These are phyloP conservation scores for Citrus medica DNA, from an alignment of 345 rosid genomes.

Conservation along the genomic window DNA sequence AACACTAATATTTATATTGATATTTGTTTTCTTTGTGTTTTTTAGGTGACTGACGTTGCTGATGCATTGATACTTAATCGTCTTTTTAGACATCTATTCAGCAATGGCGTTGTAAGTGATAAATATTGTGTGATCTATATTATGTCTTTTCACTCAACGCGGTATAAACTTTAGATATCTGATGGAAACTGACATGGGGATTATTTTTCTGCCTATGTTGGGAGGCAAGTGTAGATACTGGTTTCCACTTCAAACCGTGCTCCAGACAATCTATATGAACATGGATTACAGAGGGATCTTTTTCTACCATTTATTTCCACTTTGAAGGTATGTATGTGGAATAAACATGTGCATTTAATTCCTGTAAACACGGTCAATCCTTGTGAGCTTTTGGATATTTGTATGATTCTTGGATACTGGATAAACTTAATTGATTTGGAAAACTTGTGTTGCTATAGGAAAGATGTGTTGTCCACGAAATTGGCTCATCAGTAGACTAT, in stretches of 20 bases:
- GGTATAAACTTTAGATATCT: neutral
- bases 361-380: neutral
- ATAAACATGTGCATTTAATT: neutral
- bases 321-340: constrained; percentile 54
- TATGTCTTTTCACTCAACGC: neutral
- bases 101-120: constrained; percentile 82
- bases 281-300: constrained; percentile 97
- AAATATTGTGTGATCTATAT: neutral
- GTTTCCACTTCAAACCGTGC: constrained; percentile 96
- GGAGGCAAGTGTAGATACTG: constrained; percentile 71
- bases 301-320: constrained; percentile 86
- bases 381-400: neutral
- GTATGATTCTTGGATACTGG: neutral
- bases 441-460: constrained; percentile 44
- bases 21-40: constrained; percentile 14
- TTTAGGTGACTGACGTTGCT: constrained; percentile 94
- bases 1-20: neutral
- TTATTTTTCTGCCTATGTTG: constrained; percentile 26
- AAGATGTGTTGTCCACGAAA: constrained; percentile 75
- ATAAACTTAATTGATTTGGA: constrained; percentile 7
- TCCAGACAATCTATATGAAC: constrained; percentile 97
- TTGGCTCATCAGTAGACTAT: constrained; percentile 86
- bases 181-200: constrained; percentile 14
- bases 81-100: constrained; percentile 74
- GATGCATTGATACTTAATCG: constrained; percentile 95